Evolutionary conservation across 1,284 basidiomycete genomes (phyloP).

Genomic region (Malassezia sympodialis): DNA sequence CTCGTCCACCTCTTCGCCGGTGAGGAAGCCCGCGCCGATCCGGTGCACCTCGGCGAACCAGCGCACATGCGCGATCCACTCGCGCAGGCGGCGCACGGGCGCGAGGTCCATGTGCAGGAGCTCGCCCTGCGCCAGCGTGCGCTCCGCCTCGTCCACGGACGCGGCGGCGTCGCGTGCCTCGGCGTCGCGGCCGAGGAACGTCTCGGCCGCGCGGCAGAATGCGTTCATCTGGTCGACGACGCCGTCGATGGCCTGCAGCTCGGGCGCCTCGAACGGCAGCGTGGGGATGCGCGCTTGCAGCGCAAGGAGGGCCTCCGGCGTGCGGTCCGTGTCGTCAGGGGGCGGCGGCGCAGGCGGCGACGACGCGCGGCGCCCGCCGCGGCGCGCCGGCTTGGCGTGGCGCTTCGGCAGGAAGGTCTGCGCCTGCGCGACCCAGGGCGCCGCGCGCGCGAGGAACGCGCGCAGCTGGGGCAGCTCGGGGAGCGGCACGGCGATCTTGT

Average conservation of each 20-base stretch:
- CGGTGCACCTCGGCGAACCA: slow-evolving; percentile 54
- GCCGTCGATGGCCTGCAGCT: slow-evolving; percentile 57
- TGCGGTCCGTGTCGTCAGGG: slow-evolving; percentile 20
- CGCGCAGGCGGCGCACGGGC: slow-evolving; percentile 63
- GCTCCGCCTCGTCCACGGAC: slow-evolving; percentile 58
- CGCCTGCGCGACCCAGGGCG: slow-evolving; percentile 69
- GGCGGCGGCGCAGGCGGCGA: background rate
- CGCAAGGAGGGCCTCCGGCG: slow-evolving; percentile 35
- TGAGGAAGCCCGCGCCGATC: slow-evolving; percentile 21
- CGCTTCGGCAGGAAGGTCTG: slow-evolving; percentile 51
- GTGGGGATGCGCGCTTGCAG: slow-evolving; percentile 62
- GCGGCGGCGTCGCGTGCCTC: slow-evolving; percentile 8
- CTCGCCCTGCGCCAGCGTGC: slow-evolving; percentile 59
- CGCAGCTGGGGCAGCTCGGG: slow-evolving; percentile 63
- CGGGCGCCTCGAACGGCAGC: slow-evolving; percentile 68
- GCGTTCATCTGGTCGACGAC: slow-evolving; percentile 61
- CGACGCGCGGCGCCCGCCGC: background rate
- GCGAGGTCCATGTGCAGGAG: slow-evolving; percentile 68
- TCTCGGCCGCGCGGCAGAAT: slow-evolving; percentile 55
- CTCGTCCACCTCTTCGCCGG: slow-evolving; percentile 53
- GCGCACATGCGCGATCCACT: slow-evolving; percentile 62
- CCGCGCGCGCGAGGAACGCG: slow-evolving; percentile 67
- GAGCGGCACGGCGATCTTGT: slow-evolving; percentile 66
- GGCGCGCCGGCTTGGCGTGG: slow-evolving; percentile 33
- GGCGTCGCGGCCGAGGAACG: slow-evolving; percentile 17